These are phyloP conservation scores for Canariomyces notabilis DNA, from an alignment of 2,329 filamentous ascomycete species.

Conservation along the genomic window DNA sequence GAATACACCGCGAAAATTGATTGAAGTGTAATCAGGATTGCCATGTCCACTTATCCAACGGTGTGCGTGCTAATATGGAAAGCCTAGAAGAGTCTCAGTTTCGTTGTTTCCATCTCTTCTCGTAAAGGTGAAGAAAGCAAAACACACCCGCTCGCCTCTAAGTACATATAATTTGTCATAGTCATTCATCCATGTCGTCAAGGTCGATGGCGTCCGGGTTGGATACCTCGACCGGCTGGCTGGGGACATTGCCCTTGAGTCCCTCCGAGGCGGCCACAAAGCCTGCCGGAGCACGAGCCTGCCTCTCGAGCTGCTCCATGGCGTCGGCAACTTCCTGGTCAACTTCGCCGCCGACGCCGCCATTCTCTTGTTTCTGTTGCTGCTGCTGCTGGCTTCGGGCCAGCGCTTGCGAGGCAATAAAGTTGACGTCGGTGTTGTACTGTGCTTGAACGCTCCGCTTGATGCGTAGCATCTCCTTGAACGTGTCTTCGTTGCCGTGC, in stretches of 20 bases:
- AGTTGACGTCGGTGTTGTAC: slow-evolving; percentile 98
- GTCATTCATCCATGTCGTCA: slow-evolving; percentile 63
- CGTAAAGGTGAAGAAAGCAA: slow-evolving; percentile 9
- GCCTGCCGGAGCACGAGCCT: slow-evolving; percentile 80
- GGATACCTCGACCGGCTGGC: slow-evolving; percentile 42
- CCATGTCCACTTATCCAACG: not conserved
- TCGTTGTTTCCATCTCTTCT: not conserved
- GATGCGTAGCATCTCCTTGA: slow-evolving; percentile 97
- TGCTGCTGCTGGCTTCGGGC: slow-evolving; percentile 69
- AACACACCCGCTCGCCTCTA: slow-evolving; percentile 8
- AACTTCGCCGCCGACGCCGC: slow-evolving; percentile 39
- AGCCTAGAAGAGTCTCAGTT: not conserved
- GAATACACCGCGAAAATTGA: too few relatives aligned
- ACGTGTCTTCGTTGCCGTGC: slow-evolving; percentile 98
- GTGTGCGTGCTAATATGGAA: not conserved
- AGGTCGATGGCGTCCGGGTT: slow-evolving; percentile 87
- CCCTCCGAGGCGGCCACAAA: slow-evolving; percentile 85
- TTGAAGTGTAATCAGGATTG: not conserved
- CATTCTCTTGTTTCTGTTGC: slow-evolving; percentile 38
- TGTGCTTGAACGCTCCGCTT: slow-evolving; percentile 96
- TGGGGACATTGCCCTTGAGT: slow-evolving; percentile 55
- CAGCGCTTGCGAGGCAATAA: slow-evolving; percentile 92
- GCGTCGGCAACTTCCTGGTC: slow-evolving; percentile 62
- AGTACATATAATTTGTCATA: slow-evolving; percentile 19
- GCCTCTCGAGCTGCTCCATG: slow-evolving; percentile 83